Evolutionary conservation across 2,329 filamentous ascomycete species (phyloP), one percentile per base, ranked within the genome.

Genomic region (Diaporthe amygdali): DNA sequence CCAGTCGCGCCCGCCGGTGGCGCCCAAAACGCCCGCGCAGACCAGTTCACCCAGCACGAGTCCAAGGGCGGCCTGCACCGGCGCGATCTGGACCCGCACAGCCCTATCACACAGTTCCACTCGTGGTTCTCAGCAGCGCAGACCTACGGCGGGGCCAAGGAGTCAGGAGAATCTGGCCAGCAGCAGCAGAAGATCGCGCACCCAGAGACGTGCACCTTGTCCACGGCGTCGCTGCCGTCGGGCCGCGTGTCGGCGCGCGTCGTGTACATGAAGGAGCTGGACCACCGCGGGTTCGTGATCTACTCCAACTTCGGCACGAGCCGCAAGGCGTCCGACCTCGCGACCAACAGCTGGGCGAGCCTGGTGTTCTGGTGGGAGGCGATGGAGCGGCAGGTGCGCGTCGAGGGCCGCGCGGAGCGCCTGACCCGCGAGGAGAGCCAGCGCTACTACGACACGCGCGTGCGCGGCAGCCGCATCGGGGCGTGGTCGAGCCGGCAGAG

Each of bases 191-290:
- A 76, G 32, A 88, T 95, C 56, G 85, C 90, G 55, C 93, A 97
- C 76, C 95, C 96, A 1, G 96, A 99, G 82, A 94, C 96, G 1
- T 95, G 94, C 78, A 95, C 92, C 2, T 87, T 99, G 1, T 93
- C 95, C 4, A 99, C 96, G 0, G 95, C 95, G 0, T 85, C 88
- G 30, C 88, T 98, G 5, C 96, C 96, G 2, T 93, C 91, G 0
- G 96, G 96, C 72, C 91, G 93, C 56, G 93, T 98, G 25, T 94
- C 91, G 56, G 92, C 94, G 4, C 94, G 96, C 71, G 88, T 94
- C 76, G 94, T 99, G 46, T 99, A 98, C 83, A 88, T 99, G 75
- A 99, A 99, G 83, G 96, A 98, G 85, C 90, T 98, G 30, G 95
- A 98, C 81, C 82, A 86, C 68, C 77, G 82, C 6, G 95, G 95